Conservation (phyloP, 192 early-diverging fungal genomes). For the Helicostylum pulchrum region DNA sequence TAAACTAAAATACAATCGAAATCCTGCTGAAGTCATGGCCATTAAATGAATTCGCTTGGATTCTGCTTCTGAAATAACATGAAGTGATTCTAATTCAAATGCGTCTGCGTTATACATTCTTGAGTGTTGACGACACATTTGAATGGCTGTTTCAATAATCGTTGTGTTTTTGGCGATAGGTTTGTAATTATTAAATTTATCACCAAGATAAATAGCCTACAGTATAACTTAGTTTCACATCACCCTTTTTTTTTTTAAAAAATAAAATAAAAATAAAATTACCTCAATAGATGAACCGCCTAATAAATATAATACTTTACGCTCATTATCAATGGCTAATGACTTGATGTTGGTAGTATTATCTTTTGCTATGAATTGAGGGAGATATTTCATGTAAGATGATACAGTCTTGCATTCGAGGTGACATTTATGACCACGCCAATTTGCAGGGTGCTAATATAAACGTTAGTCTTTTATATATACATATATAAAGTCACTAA, state of each 20-base stretch:
- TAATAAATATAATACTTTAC: constrained; percentile 74
- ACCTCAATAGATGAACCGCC: constrained; percentile 71
- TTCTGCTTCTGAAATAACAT: constrained; percentile 63
- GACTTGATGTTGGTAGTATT: neutral
- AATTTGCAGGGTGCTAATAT: neutral
- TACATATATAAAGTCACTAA: neutral
- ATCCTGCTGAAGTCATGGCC: constrained; percentile 71
- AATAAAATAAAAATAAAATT: neutral
- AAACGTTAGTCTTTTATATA: neutral
- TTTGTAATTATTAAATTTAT: constrained; percentile 48
- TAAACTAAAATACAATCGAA: constrained; percentile 73
- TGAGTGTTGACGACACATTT: constrained; percentile 47
- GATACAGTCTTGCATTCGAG: neutral
- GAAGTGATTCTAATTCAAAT: constrained; percentile 77
- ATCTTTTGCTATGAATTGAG: too few relatives aligned
- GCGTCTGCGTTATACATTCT: constrained; percentile 37
- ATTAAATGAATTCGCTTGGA: constrained; percentile 71
- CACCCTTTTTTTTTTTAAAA: neutral
- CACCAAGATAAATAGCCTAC: constrained; percentile 60
- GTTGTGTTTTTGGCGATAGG: constrained; percentile 47
- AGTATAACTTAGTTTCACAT: neutral
- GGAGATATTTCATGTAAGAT: too few relatives aligned
- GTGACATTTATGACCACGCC: neutral
- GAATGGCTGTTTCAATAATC: constrained; percentile 42
- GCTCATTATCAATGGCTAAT: constrained; percentile 65